A percentile compares a stretch with the other conserved stretches of the same genome.
These are phyloP conservation scores for Cutaneotrichosporon sp. DNA, from an alignment of 1,284 basidiomycete species.

Conservation along the genomic window DNA sequence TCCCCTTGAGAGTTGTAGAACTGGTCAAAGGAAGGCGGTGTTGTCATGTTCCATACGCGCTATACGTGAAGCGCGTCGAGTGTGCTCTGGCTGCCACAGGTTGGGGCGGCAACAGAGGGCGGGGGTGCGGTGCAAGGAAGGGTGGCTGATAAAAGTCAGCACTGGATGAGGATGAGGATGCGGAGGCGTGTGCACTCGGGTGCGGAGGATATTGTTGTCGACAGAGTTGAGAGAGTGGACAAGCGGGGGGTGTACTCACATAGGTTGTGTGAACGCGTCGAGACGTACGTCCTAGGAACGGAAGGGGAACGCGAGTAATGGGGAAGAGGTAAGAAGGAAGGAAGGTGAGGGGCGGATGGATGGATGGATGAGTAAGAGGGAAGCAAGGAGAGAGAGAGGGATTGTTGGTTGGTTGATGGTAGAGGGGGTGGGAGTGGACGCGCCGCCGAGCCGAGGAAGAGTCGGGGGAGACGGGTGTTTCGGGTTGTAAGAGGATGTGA, in stretches of 20 bases:
- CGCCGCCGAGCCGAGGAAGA: too few species aligned
- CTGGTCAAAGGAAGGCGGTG: slow-evolving; percentile 35
- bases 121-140: not conserved
- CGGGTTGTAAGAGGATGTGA: not conserved
- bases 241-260: not conserved
- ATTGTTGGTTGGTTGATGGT: too few species aligned
- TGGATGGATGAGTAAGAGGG: not conserved
- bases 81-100: not conserved
- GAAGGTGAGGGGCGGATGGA: not conserved
- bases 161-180: not conserved
- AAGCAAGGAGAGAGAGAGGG: not conserved
- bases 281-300: not conserved
- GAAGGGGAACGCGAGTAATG: not conserved
- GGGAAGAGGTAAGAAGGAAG: not conserved
- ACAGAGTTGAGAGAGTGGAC: not conserved
- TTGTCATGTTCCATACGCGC: slow-evolving; percentile 24
- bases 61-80: not conserved
- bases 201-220: not conserved
- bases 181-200: not conserved
- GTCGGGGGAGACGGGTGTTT: not conserved
- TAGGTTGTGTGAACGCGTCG: not conserved
- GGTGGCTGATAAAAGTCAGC: not conserved
- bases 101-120: not conserved
- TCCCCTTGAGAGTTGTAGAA: slow-evolving; percentile 28
- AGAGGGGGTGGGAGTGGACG: too few species aligned